These are phyloP conservation scores for Ensete glaucum DNA, from an alignment of 176 grass and related monocot species.

Conservation along the genomic window DNA sequence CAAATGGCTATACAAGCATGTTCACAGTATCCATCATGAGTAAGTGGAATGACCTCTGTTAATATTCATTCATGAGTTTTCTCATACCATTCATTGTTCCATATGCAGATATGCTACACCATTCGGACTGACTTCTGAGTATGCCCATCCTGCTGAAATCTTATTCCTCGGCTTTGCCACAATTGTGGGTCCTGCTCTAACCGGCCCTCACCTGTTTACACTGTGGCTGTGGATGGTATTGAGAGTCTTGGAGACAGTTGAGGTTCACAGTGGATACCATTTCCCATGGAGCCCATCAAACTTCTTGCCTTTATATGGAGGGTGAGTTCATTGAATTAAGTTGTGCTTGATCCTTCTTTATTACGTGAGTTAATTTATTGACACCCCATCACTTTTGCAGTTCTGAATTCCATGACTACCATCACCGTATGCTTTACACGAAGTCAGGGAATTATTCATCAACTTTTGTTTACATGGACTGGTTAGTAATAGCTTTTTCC, in stretches of 20 bases:
- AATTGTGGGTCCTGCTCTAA: constrained; percentile 17
- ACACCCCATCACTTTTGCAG: neutral
- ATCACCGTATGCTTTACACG: constrained; percentile 5
- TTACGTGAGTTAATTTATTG: neutral
- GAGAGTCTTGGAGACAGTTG: constrained; percentile 17
- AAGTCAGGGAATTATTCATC: constrained; percentile 14
- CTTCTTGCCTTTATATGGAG: constrained; percentile 19
- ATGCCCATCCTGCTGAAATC: constrained; percentile 18
- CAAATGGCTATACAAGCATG: constrained; percentile 19
- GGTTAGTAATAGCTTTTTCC: neutral
- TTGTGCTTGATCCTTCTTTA: neutral
- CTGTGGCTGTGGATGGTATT: constrained; percentile 15
- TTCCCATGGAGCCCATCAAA: constrained; percentile 23
- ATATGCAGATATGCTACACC: constrained; percentile 13
- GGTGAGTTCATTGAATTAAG: neutral
- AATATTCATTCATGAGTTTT: neutral
- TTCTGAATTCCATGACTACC: constrained; percentile 16
- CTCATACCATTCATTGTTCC: neutral
- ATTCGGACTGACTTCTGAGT: constrained; percentile 14
- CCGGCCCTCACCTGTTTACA: constrained; percentile 16
- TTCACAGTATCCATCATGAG: constrained; percentile 19
- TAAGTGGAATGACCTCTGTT: neutral
- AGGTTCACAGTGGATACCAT: constrained; percentile 17
- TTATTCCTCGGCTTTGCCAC: constrained; percentile 22
- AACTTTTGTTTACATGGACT: constrained; percentile 16